Evolutionary conservation across 306 rosid species (phyloP).

Genomic region (Cucurbita ficifolia): DNA sequence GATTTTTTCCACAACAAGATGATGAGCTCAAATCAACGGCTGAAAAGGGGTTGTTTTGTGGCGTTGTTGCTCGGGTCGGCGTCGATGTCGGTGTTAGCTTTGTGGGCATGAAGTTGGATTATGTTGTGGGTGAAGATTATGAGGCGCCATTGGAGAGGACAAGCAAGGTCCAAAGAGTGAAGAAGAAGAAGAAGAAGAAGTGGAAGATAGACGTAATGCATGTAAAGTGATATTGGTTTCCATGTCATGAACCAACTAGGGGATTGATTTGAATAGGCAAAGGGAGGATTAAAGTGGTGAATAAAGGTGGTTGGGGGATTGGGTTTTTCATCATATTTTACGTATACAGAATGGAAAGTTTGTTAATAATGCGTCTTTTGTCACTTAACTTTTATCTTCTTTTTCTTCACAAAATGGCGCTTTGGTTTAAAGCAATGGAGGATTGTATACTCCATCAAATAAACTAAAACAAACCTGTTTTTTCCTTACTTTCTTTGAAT

Average conservation of each 20-base stretch:
- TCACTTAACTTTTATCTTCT: background rate
- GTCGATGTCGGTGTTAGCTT: constrained; percentile 72
- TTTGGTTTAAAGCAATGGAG: too few species aligned
- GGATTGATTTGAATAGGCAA: background rate
- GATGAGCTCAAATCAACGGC: constrained; percentile 31
- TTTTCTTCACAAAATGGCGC: too few species aligned
- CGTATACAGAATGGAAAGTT: background rate
- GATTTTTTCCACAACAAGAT: constrained; percentile 94
- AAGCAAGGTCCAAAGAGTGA: too few species aligned
- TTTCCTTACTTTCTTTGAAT: too few species aligned
- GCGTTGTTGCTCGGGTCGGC: constrained; percentile 75
- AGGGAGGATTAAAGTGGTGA: background rate
- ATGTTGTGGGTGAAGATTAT: too few species aligned
- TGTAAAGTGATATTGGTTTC: too few species aligned
- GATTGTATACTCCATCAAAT: too few species aligned
- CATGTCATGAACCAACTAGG: too few species aligned
- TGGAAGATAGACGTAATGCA: too few species aligned
- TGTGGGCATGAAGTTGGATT: constrained; percentile 51
- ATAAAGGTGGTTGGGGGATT: background rate
- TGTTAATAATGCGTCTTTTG: background rate
- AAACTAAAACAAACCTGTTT: too few species aligned
- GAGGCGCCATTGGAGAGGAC: too few species aligned
- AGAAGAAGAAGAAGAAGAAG: too few species aligned
- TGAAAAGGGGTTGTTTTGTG: constrained; percentile 49
- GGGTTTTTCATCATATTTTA: background rate